These are phyloP conservation scores for Eucalyptus shirleyi DNA, from an alignment of 345 rosid genomes.

Conservation along the genomic window DNA sequence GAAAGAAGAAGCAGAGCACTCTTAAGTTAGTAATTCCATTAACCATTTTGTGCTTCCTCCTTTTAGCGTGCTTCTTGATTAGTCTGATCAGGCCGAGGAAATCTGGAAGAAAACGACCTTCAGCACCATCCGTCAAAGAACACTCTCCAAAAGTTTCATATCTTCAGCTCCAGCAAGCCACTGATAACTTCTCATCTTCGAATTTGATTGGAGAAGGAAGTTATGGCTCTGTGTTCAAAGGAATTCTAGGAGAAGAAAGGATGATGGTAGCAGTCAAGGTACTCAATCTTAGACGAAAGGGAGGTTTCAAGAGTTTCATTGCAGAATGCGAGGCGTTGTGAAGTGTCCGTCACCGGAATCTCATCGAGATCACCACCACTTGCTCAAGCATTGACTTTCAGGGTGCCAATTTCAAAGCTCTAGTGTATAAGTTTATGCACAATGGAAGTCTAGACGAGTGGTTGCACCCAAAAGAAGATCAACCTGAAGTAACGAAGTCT, in stretches of 20 bases:
- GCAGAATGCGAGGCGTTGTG: conserved; percentile 29
- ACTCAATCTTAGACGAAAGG: conserved; percentile 13
- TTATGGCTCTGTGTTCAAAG: conserved; percentile 6
- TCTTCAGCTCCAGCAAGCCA: not conserved
- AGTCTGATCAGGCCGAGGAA: not conserved
- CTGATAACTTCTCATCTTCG: conserved; percentile 2
- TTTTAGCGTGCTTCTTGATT: not conserved
- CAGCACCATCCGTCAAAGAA: not conserved
- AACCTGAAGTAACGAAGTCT: not conserved
- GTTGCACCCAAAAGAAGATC: not conserved
- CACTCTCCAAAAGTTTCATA: not conserved
- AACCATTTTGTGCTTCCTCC: not conserved
- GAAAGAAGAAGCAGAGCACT: not conserved
- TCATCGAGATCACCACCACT: conserved; percentile 15
- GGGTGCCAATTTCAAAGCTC: conserved; percentile 15
- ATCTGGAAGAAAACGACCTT: not conserved
- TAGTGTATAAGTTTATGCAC: conserved; percentile 1
- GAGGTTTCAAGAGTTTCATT: conserved; percentile 28
- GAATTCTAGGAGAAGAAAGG: not conserved
- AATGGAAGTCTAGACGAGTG: conserved; percentile 3
- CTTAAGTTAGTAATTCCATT: not conserved
- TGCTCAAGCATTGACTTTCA: conserved; percentile 12
- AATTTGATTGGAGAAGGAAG: conserved; percentile 13
- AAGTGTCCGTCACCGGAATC: conserved; percentile 24
- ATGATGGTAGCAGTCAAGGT: conserved; percentile 15